Conservation (phyloP, 148 eudicot species). For the Chenopodium berlandieri region DNA sequence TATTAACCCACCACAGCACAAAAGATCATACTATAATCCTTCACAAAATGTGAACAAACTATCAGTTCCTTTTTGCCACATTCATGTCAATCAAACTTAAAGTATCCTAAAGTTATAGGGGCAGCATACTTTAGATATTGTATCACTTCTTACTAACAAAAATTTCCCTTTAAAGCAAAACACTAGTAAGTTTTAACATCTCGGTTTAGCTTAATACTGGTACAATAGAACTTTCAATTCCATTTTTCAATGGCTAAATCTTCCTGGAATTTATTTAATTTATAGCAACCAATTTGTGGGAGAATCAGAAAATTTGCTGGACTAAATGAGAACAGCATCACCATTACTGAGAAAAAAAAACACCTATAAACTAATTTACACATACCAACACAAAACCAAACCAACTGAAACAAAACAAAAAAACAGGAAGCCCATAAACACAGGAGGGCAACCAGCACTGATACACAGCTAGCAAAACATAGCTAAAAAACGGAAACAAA, state of each 20-base stretch:
- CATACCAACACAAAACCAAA: background rate
- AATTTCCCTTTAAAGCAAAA: no score
- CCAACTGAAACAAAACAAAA: no score
- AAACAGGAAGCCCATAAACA: no score
- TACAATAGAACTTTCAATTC: background rate
- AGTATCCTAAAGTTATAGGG: background rate
- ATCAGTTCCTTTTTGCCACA: background rate
- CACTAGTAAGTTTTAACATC: background rate
- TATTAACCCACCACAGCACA: background rate
- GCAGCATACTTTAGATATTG: background rate
- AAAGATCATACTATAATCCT: background rate
- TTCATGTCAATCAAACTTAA: background rate
- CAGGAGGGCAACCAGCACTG: background rate
- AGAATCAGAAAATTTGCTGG: background rate
- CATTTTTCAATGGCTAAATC: no score
- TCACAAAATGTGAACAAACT: background rate
- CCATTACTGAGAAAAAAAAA: background rate
- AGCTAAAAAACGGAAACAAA: no score
- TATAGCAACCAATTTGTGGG: background rate
- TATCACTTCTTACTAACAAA: background rate
- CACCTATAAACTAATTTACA: constrained; percentile 2
- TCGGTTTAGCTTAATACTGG: background rate
- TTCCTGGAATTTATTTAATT: background rate
- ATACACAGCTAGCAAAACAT: background rate
- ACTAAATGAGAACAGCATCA: background rate